These are phyloP conservation scores for Teunomyces aglyptinius DNA, from an alignment of 805 yeast genomes.

Conservation along the genomic window DNA sequence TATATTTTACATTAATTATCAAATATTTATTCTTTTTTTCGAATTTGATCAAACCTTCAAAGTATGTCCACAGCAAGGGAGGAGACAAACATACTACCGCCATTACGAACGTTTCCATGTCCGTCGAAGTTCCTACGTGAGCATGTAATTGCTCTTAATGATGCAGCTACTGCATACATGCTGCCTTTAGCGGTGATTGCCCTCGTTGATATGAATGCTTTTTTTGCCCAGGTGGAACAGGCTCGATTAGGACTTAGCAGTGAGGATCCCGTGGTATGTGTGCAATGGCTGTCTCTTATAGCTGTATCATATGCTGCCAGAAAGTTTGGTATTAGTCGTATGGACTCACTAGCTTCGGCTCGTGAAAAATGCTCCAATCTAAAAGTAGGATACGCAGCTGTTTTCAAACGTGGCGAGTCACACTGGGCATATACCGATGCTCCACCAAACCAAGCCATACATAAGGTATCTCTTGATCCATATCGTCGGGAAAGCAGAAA, in stretches of 20 bases:
- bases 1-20: background rate
- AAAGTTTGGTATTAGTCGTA: conserved; percentile 73
- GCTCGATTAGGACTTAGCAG: conserved; percentile 61
- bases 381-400: conserved; percentile 88
- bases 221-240: conserved; percentile 93
- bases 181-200: conserved; percentile 78
- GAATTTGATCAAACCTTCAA: background rate
- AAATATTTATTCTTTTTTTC: background rate
- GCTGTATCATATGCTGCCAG: conserved; percentile 93
- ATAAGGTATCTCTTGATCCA: conserved; percentile 89
- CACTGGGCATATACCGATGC: conserved; percentile 73
- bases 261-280: conserved; percentile 86
- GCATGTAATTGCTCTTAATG: conserved; percentile 49
- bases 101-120: background rate
- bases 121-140: conserved; percentile 46
- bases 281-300: conserved; percentile 87
- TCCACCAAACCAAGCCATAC: conserved; percentile 56
- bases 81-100: background rate
- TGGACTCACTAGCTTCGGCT: conserved; percentile 72
- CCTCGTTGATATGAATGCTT: conserved; percentile 91
- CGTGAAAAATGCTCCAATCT: conserved; percentile 71
- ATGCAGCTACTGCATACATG: conserved; percentile 46
- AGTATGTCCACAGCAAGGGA: background rate
- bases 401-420: conserved; percentile 81
- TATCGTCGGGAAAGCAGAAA: conserved; percentile 85